phyloP scores from a whole-genome alignment of 179 eudicot genomes.

The Silene coronaria region DNA sequence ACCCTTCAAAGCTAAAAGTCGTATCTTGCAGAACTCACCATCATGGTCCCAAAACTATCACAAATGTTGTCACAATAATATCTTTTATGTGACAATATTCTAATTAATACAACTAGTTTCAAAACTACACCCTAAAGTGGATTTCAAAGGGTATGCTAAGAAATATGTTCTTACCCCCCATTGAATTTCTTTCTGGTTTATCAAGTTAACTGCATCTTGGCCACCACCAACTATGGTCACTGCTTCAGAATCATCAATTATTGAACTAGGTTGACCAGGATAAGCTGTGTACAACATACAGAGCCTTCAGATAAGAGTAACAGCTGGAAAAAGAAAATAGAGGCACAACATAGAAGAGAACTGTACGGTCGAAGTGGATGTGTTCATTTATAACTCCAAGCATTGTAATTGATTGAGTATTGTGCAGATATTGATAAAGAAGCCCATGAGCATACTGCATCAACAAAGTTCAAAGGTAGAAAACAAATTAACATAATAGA shows the following conservation, averaged over 20 bases:
- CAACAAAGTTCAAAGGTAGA: conserved; percentile 2
- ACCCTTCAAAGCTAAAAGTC: neutral
- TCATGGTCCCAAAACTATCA: neutral
- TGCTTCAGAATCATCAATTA: conserved; percentile 81
- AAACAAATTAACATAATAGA: too few relatives aligned
- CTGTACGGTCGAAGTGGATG: conserved; percentile 78
- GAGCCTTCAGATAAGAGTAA: conserved; percentile 14
- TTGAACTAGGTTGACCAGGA: conserved; percentile 84
- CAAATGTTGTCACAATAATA: neutral
- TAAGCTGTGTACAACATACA: conserved; percentile 42
- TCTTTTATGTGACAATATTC: neutral
- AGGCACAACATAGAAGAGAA: conserved; percentile 2
- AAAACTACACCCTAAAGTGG: neutral
- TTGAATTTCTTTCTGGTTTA: conserved; percentile 91
- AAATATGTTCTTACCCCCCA: conserved; percentile 73
- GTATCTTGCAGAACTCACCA: neutral
- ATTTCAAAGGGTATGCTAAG: neutral
- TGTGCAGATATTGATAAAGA: conserved; percentile 84
- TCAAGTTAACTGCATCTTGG: conserved; percentile 78
- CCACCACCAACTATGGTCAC: conserved; percentile 84
- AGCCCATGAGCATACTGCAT: conserved; percentile 83
- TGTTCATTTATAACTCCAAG: conserved; percentile 93
- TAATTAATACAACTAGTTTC: neutral
- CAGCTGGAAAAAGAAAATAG: conserved; percentile 4
- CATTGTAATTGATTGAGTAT: conserved; percentile 70